phyloP scores from a whole-genome alignment of 164 flowering plant genomes.

The Tetracentron sinense region DNA sequence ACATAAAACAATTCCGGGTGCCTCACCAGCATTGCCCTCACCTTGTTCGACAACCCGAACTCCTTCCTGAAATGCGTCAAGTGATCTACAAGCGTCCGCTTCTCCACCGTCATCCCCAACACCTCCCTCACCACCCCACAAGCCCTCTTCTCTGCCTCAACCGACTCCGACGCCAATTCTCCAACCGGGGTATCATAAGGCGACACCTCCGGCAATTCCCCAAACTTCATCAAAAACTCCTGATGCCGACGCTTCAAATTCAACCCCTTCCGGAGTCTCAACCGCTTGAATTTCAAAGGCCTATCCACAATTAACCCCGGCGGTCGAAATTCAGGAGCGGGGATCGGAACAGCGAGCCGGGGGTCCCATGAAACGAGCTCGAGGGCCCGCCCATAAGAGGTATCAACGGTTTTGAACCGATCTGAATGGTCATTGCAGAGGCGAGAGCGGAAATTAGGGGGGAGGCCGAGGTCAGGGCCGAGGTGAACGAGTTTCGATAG shows the following conservation, averaged over 20 bases:
- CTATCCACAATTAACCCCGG: slow-evolving; percentile 64
- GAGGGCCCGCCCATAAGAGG: slow-evolving; percentile 88
- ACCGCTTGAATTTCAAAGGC: slow-evolving; percentile 75
- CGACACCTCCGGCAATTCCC: slow-evolving; percentile 56
- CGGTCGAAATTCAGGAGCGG: slow-evolving; percentile 19
- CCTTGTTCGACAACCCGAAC: slow-evolving; percentile 74
- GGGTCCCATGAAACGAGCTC: slow-evolving; percentile 84
- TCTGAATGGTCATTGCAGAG: slow-evolving; percentile 79
- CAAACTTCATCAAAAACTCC: slow-evolving; percentile 59
- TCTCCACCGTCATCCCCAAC: slow-evolving; percentile 76
- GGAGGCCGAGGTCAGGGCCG: slow-evolving; percentile 92
- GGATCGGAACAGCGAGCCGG: slow-evolving; percentile 47
- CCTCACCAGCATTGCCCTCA: slow-evolving; percentile 78
- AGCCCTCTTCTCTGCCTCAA: slow-evolving; percentile 84
- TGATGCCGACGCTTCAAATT: slow-evolving; percentile 68
- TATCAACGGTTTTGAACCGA: slow-evolving; percentile 66
- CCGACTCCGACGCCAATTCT: slow-evolving; percentile 40
- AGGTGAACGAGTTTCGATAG: slow-evolving; percentile 80
- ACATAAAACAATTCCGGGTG: slow-evolving; percentile 96
- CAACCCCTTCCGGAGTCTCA: slow-evolving; percentile 69
- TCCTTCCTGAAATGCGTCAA: slow-evolving; percentile 86
- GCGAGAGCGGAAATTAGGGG: slow-evolving; percentile 74
- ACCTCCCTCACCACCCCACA: slow-evolving; percentile 88
- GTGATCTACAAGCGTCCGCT: slow-evolving; percentile 82
- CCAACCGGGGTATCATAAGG: slow-evolving; percentile 45